These are phyloP conservation scores for Eremomyces bilateralis DNA, from an alignment of 495 filamentous ascomycete genomes.

Conservation along the genomic window DNA sequence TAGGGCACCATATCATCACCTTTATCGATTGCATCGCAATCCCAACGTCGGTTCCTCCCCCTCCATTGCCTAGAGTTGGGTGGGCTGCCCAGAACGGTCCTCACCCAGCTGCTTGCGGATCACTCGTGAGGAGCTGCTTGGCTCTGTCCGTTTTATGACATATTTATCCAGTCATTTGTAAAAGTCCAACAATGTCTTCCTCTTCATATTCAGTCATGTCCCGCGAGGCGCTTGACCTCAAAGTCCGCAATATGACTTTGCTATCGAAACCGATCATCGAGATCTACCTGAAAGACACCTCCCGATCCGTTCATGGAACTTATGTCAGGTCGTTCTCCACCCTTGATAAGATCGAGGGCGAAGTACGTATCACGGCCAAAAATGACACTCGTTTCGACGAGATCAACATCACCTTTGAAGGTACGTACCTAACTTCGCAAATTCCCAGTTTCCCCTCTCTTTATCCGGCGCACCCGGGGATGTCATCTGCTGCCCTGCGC, in stretches of 20 bases:
- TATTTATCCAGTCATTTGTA: no score
- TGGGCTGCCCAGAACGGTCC: no score
- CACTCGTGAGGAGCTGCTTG: no score
- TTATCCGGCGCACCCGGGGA: neutral
- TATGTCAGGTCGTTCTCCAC: constrained; percentile 34
- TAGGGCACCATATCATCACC: no score
- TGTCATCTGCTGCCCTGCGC: no score
- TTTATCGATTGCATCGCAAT: no score
- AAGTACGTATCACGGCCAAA: constrained; percentile 33
- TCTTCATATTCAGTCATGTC: no score
- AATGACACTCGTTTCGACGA: constrained; percentile 57
- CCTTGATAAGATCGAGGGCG: constrained; percentile 35
- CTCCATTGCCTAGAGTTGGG: no score
- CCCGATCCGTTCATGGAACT: constrained; percentile 11
- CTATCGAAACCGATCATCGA: constrained; percentile 13
- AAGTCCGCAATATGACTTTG: constrained; percentile 9
- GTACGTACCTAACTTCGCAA: constrained; percentile 17
- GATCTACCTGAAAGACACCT: constrained; percentile 17
- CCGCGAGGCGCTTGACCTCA: constrained; percentile 6
- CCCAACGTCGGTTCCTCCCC: no score
- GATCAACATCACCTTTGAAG: constrained; percentile 63
- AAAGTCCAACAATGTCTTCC: no score
- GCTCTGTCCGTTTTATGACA: no score
- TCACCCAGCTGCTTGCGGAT: no score
- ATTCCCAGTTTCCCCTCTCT: neutral